These are phyloP conservation scores for Cicer arietinum DNA, from an alignment of 306 rosid genomes.

Conservation along the genomic window DNA sequence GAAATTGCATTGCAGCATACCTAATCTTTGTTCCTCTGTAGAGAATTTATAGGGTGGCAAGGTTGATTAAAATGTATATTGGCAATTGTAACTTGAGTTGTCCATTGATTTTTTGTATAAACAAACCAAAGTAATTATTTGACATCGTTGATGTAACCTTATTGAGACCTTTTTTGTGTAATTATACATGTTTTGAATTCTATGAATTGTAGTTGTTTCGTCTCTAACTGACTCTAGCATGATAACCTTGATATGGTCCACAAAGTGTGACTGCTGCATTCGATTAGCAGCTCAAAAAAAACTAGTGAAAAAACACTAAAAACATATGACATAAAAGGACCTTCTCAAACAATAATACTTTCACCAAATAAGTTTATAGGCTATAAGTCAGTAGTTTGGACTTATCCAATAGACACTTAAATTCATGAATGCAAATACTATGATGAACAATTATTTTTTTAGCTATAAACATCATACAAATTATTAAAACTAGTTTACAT, in stretches of 20 bases:
- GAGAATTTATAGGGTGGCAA: constrained; percentile 54
- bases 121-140: constrained; percentile 47
- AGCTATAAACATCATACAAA: constrained; percentile 10
- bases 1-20: constrained; percentile 51
- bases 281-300: no score
- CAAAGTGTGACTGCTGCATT: no score
- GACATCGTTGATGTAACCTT: constrained; percentile 48
- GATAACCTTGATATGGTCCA: no score
- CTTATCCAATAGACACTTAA: background rate
- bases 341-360: no score
- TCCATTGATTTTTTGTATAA: constrained; percentile 52
- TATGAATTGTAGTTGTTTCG: constrained; percentile 34
- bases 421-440: constrained; percentile 24
- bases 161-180: constrained; percentile 20
- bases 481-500: background rate
- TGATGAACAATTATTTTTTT: constrained; percentile 15
- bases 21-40: constrained; percentile 70
- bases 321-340: no score
- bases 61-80: constrained; percentile 50
- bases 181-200: constrained; percentile 36
- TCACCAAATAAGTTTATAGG: no score
- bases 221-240: background rate
- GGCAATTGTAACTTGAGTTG: constrained; percentile 45
- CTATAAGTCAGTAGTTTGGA: no score
- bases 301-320: no score